Conservation (phyloP, 1,139 yeast species). For the Zygoascus meyerae region DNA sequence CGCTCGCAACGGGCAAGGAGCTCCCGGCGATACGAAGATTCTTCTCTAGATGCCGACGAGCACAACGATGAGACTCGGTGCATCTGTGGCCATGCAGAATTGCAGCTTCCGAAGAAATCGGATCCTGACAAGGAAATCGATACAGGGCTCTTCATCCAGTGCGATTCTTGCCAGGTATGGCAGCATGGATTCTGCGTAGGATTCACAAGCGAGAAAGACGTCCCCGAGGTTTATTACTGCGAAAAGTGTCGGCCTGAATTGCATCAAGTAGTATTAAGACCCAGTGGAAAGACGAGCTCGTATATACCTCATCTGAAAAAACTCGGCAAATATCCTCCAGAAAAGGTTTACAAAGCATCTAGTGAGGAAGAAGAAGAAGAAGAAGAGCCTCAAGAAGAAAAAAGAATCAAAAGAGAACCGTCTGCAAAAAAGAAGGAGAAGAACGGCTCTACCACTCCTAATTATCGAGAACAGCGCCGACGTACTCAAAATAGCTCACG, state of each 20-base stretch:
- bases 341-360: constrained; percentile 8
- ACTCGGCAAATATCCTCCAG: constrained; percentile 6
- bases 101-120: constrained; percentile 39
- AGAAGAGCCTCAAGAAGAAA: constrained; percentile 21
- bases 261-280: constrained; percentile 53
- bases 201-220: constrained; percentile 59
- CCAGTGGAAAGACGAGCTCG: constrained; percentile 41
- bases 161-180: constrained; percentile 93
- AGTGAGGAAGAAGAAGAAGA: constrained; percentile 12
- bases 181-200: constrained; percentile 98
- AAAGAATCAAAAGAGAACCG: not conserved
- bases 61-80: constrained; percentile 83
- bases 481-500: constrained; percentile 35
- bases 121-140: constrained; percentile 56
- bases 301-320: constrained; percentile 37
- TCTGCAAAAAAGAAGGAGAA: not conserved
- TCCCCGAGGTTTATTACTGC: constrained; percentile 92
- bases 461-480: constrained; percentile 19
- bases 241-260: constrained; percentile 81
- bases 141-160: constrained; percentile 76
- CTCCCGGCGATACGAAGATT: constrained; percentile 16
- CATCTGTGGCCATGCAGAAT: constrained; percentile 73
- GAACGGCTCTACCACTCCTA: not conserved
- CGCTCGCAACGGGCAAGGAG: constrained; percentile 16
- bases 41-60: constrained; percentile 31